These are phyloP conservation scores for Lathyrus sativus DNA, from an alignment of 306 rosid genomes.

Conservation along the genomic window DNA sequence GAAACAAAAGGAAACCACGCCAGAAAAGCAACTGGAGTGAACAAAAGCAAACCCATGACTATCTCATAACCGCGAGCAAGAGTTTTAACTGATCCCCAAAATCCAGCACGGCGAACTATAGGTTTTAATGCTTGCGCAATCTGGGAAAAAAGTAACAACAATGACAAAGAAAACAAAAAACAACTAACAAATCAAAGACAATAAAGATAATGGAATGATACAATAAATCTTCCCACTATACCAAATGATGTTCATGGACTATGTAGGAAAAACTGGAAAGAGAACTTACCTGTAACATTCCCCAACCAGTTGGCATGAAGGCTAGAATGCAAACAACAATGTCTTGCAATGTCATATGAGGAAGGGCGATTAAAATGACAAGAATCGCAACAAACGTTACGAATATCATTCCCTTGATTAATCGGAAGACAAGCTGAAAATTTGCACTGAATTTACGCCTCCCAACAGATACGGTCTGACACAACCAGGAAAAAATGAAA, in stretches of 20 bases:
- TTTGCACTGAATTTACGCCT: constrained; percentile 94
- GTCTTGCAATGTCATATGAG: constrained; percentile 85
- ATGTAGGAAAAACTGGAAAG: constrained; percentile 2
- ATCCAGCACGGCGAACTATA: constrained; percentile 43
- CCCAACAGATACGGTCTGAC: constrained; percentile 91
- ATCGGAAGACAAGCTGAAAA: constrained; percentile 91
- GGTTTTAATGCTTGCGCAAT: constrained; percentile 52
- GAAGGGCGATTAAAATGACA: constrained; percentile 86
- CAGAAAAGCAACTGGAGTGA: constrained; percentile 54
- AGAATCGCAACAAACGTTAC: constrained; percentile 84
- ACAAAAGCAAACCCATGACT: constrained; percentile 56
- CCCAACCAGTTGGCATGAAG: constrained; percentile 63
- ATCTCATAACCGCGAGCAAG: constrained; percentile 59
- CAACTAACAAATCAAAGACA: constrained; percentile 13
- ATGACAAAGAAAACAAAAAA: background rate
- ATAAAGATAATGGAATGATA: background rate
- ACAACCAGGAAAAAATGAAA: constrained; percentile 10
- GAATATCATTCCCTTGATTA: constrained; percentile 93
- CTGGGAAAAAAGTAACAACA: constrained; percentile 23
- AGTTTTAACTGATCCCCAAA: constrained; percentile 55
- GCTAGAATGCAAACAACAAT: constrained; percentile 63
- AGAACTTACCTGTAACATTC: constrained; percentile 77
- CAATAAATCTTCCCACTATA: too few relatives aligned
- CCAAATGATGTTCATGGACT: background rate
- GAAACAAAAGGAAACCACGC: constrained; percentile 63